These are phyloP conservation scores for Lolium multiflorum DNA, from an alignment of 176 grass and related monocot species.

Conservation along the genomic window DNA sequence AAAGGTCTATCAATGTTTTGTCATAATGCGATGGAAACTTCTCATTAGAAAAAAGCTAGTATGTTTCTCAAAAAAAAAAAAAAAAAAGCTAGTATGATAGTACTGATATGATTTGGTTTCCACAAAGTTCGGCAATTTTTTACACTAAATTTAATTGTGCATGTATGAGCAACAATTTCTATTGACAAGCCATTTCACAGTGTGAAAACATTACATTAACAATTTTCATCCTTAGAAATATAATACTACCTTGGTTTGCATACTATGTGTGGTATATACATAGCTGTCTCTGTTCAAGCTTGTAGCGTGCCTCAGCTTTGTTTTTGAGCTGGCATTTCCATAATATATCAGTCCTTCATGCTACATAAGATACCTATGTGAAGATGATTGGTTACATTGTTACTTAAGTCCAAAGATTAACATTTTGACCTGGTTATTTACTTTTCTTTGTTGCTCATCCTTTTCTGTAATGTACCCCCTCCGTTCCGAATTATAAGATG, in stretches of 20 bases:
- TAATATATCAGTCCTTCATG: background rate
- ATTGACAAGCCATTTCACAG: background rate
- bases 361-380: background rate
- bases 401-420: slow-evolving; percentile 2
- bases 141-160: too few relatives aligned
- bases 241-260: background rate
- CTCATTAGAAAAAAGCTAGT: too few relatives aligned
- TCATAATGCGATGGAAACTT: too few relatives aligned
- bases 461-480: slow-evolving; percentile 25
- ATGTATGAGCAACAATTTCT: background rate
- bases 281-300: slow-evolving; percentile 12
- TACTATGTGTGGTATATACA: background rate
- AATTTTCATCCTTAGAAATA: background rate
- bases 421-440: background rate
- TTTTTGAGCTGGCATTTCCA: slow-evolving; percentile 17
- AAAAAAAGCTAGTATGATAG: too few relatives aligned
- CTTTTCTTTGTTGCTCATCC: background rate
- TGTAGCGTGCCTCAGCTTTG: background rate
- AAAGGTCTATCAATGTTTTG: too few relatives aligned
- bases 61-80: too few relatives aligned
- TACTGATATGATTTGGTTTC: slow-evolving; percentile 20
- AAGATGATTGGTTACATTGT: slow-evolving; percentile 5
- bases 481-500: too few relatives aligned
- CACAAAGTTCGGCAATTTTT: background rate
- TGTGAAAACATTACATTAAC: background rate